These are phyloP conservation scores for Tricholoma hemisulphureum DNA, from an alignment of 768 basidiomycete genomes.

Conservation along the genomic window DNA sequence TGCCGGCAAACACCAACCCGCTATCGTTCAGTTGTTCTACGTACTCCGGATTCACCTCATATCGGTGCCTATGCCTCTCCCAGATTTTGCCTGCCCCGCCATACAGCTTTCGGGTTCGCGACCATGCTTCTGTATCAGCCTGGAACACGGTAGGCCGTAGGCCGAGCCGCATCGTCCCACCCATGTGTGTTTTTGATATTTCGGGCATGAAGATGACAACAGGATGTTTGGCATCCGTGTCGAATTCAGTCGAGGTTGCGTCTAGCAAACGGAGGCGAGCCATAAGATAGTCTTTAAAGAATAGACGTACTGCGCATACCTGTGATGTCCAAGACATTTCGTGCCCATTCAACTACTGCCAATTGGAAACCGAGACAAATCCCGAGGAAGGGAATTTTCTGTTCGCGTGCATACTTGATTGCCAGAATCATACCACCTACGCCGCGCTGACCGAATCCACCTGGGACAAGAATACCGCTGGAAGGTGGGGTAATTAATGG, in stretches of 20 bases:
- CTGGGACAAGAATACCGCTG: constrained; percentile 95
- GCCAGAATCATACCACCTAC: constrained; percentile 98
- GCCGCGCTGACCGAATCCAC: constrained; percentile 91
- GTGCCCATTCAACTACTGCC: constrained; percentile 92
- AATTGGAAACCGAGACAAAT: constrained; percentile 98
- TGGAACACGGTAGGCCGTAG: constrained; percentile 94
- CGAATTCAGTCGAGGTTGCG: constrained; percentile 86
- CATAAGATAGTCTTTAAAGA: not conserved
- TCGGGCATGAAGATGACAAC: constrained; percentile 98
- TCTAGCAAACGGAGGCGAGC: constrained; percentile 40
- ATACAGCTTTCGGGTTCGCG: constrained; percentile 75
- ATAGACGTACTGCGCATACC: constrained; percentile 39
- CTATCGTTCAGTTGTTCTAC: constrained; percentile 68
- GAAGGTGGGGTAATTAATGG: constrained; percentile 5
- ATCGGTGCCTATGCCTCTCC: constrained; percentile 94
- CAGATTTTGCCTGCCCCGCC: constrained; percentile 80
- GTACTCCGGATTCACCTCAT: constrained; percentile 92
- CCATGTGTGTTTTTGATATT: constrained; percentile 96
- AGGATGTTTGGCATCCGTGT: constrained; percentile 57
- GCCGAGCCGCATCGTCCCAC: constrained; percentile 99
- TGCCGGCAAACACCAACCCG: constrained; percentile 70
- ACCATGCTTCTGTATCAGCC: constrained; percentile 64
- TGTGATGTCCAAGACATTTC: constrained; percentile 71
- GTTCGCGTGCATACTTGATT: constrained; percentile 96
- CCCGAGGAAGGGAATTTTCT: constrained; percentile 91